phyloP scores from a whole-genome alignment of 306 rosid species.

The Quercus engelmannii region DNA sequence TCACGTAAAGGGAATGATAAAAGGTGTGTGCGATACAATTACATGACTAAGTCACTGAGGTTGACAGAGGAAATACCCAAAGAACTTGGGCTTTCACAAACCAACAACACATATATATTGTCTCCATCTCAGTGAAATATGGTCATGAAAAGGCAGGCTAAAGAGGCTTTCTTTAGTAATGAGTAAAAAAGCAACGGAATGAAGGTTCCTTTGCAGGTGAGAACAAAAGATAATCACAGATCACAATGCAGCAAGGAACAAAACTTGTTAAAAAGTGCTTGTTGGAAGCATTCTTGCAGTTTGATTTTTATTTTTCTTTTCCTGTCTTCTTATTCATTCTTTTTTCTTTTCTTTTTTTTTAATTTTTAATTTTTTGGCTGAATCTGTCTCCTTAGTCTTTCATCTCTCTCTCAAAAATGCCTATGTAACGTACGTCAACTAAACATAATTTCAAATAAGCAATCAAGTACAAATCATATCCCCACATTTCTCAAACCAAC shows the following conservation, averaged over 20 bases:
- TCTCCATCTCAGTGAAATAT: slow-evolving; percentile 18
- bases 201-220: slow-evolving; percentile 36
- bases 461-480: no score
- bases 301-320: not conserved
- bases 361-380: no score
- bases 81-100: slow-evolving; percentile 9
- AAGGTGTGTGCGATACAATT: not conserved
- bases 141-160: slow-evolving; percentile 9
- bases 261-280: slow-evolving; percentile 18
- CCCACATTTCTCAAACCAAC: no score
- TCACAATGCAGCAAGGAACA: slow-evolving; percentile 3
- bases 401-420: not conserved
- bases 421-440: no score
- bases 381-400: not conserved
- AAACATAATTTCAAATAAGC: no score
- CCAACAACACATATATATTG: slow-evolving; percentile 13
- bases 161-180: slow-evolving; percentile 5
- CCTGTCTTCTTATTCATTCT: not conserved
- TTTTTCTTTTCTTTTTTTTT: no score
- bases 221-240: slow-evolving; percentile 14
- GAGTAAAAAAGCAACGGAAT: slow-evolving; percentile 17
- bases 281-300: slow-evolving; percentile 14
- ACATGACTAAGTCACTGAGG: slow-evolving; percentile 2
- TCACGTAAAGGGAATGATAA: slow-evolving; percentile 23
- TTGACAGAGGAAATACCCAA: slow-evolving; percentile 41